Evolutionary conservation across 2,329 filamentous ascomycete genomes (phyloP).

Genomic region (Pseudocercospora musae): DNA sequence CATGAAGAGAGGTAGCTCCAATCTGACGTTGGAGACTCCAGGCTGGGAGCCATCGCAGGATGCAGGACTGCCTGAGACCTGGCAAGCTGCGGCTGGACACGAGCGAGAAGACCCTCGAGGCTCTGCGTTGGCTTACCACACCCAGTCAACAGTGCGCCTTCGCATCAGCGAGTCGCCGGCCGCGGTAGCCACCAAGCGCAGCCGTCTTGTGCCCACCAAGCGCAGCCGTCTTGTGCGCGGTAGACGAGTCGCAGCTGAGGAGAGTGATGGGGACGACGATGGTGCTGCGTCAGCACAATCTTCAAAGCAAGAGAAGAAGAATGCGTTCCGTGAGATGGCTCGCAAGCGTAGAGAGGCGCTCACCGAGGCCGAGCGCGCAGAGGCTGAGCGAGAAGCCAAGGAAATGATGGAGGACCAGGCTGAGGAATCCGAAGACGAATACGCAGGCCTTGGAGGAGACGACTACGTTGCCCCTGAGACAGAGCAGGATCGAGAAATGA

Average conservation of each 20-base stretch:
- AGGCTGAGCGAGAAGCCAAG: constrained; percentile 73
- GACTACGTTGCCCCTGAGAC: constrained; percentile 74
- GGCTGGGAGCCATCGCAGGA: constrained; percentile 37
- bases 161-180: constrained; percentile 34
- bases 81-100: constrained; percentile 20
- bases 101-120: constrained; percentile 20
- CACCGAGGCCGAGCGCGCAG: constrained; percentile 39
- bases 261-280: constrained; percentile 37
- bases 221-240: constrained; percentile 54
- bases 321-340: constrained; percentile 68
- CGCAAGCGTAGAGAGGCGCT: constrained; percentile 55
- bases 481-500: constrained; percentile 77
- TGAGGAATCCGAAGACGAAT: constrained; percentile 97
- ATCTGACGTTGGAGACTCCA: constrained; percentile 29
- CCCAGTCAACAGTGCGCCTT: constrained; percentile 33
- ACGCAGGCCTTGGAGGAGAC: constrained; percentile 90
- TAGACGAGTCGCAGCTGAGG: constrained; percentile 43
- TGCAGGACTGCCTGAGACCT: constrained; percentile 30
- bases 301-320: constrained; percentile 35
- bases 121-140: constrained; percentile 26
- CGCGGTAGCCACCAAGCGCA: constrained; percentile 47
- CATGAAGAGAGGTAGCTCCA: constrained; percentile 22
- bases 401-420: constrained; percentile 91
- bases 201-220: constrained; percentile 51
- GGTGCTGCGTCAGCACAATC: constrained; percentile 38